Evolutionary conservation across 768 basidiomycete species (phyloP).

Genomic region (Mycena indigotica): DNA sequence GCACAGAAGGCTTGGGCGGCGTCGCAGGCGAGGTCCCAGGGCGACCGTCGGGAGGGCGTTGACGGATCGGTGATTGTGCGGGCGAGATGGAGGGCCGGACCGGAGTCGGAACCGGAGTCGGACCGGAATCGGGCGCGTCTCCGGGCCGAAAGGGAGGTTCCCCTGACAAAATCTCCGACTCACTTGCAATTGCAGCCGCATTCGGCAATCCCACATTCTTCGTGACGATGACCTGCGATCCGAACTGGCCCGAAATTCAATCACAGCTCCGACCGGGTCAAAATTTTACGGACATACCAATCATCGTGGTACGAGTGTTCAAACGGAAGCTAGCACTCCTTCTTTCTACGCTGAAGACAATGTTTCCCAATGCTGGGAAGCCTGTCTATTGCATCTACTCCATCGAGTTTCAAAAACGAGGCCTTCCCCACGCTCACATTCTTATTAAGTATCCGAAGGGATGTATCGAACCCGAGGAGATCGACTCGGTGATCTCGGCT

Average conservation of each 20-base stretch:
- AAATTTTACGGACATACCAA: conserved; percentile 34
- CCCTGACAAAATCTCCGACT: too few species aligned
- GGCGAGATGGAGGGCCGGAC: too few species aligned
- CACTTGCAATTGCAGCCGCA: conserved; percentile 34
- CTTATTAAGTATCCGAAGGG: conserved; percentile 34
- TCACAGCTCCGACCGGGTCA: conserved; percentile 36
- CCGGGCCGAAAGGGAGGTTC: too few species aligned
- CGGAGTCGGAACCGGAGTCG: too few species aligned
- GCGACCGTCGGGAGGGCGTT: too few species aligned
- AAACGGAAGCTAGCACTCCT: conserved; percentile 32
- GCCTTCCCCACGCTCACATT: conserved; percentile 45
- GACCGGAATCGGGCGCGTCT: too few species aligned
- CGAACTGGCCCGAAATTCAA: conserved; percentile 41
- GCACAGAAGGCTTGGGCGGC: too few species aligned
- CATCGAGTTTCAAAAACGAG: conserved; percentile 47
- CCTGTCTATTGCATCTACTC: conserved; percentile 34
- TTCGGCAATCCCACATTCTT: conserved; percentile 37
- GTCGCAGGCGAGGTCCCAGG: too few species aligned
- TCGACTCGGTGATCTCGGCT: conserved; percentile 37
- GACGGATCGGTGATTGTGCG: too few species aligned
- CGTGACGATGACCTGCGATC: conserved; percentile 44
- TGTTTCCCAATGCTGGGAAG: conserved; percentile 33
- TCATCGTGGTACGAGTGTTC: conserved; percentile 40
- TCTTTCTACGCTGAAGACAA: conserved; percentile 26
- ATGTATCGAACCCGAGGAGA: conserved; percentile 26